Evolutionary conservation across 345 rosid genomes (phyloP).

Genomic region (Jatropha curcas): DNA sequence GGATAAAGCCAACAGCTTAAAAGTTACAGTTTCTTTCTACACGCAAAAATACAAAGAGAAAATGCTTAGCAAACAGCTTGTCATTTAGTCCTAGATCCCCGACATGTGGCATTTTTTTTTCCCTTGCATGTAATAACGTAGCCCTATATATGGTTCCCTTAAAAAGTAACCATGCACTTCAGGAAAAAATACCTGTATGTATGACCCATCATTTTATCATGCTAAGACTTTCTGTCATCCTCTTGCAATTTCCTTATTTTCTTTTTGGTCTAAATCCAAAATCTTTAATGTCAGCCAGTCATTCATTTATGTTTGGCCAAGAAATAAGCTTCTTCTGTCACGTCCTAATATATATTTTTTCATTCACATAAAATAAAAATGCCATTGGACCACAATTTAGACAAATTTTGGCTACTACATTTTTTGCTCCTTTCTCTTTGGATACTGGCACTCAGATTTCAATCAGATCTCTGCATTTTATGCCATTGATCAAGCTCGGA

Average conservation of each 20-base stretch:
- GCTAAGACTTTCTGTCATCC: background rate
- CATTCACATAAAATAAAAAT: background rate
- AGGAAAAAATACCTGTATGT: background rate
- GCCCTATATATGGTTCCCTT: background rate
- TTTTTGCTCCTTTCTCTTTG: constrained; percentile 12
- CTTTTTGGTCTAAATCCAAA: no score
- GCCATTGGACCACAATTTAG: constrained; percentile 19
- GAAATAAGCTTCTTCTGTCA: background rate
- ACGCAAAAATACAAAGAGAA: constrained; percentile 18
- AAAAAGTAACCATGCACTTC: constrained; percentile 28
- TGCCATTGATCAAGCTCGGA: background rate
- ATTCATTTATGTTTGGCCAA: no score
- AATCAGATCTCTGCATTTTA: no score
- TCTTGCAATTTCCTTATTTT: background rate
- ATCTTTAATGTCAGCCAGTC: background rate
- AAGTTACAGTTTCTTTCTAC: constrained; percentile 21
- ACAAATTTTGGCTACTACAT: constrained; percentile 12
- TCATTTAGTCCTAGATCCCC: constrained; percentile 42
- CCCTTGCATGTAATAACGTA: constrained; percentile 25
- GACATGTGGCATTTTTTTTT: constrained; percentile 28
- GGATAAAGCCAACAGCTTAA: constrained; percentile 9
- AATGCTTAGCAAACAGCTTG: constrained; percentile 24
- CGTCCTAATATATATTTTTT: background rate
- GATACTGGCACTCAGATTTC: background rate
- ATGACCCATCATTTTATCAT: constrained; percentile 1